These are phyloP conservation scores for Senna siamea DNA, from an alignment of 306 rosid species.

Conservation along the genomic window DNA sequence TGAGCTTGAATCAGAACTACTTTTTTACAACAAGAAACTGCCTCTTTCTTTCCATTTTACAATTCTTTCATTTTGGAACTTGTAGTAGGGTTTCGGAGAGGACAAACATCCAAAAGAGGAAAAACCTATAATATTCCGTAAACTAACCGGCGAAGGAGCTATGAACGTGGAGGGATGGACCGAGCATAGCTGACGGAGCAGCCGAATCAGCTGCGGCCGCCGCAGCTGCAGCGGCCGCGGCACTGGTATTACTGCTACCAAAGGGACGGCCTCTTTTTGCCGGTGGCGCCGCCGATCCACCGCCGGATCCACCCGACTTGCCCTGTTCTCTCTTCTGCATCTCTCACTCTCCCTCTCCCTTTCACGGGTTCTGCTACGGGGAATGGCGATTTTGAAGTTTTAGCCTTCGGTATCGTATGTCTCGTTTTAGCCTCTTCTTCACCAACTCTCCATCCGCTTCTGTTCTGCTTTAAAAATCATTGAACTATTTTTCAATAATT, in stretches of 20 bases:
- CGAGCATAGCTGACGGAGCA: conserved; percentile 85
- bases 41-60: not conserved
- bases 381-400: too few species aligned
- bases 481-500: too few species aligned
- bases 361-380: not conserved
- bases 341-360: not conserved
- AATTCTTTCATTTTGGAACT: not conserved
- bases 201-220: conserved; percentile 62
- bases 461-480: too few species aligned
- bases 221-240: conserved; percentile 61
- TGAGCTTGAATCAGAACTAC: not conserved
- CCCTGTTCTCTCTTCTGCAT: conserved; percentile 97
- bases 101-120: not conserved
- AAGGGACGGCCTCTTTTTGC: conserved; percentile 94
- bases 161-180: conserved; percentile 95
- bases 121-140: not conserved
- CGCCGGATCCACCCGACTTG: conserved; percentile 67
- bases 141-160: conserved; percentile 85
- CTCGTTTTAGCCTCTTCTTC: too few species aligned
- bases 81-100: not conserved
- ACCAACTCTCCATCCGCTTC: too few species aligned
- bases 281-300: conserved; percentile 76
- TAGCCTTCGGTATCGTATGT: too few species aligned
- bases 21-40: not conserved
- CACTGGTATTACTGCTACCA: conserved; percentile 70